phyloP scores from a whole-genome alignment of 805 yeast species.

The Saturnispora hagleri region DNA sequence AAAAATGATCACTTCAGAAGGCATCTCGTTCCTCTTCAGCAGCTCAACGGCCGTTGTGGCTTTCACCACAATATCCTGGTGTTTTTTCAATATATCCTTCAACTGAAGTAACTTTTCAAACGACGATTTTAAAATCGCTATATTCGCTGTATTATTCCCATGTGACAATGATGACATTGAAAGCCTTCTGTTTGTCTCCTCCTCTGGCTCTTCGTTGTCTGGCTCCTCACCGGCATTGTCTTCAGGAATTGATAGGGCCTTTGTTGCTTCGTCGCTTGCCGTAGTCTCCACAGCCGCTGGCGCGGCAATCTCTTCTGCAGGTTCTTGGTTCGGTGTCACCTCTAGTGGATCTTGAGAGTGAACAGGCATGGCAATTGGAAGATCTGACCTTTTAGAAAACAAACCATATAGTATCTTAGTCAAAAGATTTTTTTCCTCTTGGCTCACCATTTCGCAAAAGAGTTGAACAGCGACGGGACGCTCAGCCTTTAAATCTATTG shows the following conservation, averaged over 20 bases:
- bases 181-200: slow-evolving; percentile 1
- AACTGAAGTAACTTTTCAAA: slow-evolving; percentile 25
- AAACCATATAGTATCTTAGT: neutral
- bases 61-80: slow-evolving; percentile 31
- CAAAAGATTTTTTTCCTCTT: neutral
- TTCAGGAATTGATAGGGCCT: neutral
- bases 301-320: neutral
- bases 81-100: slow-evolving; percentile 33
- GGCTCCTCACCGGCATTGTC: neutral
- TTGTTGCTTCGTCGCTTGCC: neutral
- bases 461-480: neutral
- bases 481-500: neutral
- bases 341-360: neutral
- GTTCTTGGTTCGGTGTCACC: neutral
- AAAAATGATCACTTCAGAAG: slow-evolving; percentile 48
- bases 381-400: neutral
- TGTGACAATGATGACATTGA: slow-evolving; percentile 1
- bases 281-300: neutral
- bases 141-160: slow-evolving; percentile 20
- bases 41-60: slow-evolving; percentile 35
- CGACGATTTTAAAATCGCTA: slow-evolving; percentile 26
- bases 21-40: slow-evolving; percentile 32
- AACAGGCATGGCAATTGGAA: neutral
- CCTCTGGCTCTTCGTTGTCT: neutral
- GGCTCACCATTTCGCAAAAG: neutral